Evolutionary conservation across 2,329 filamentous ascomycete species (phyloP), one percentile per base, ranked within the genome.

Genomic region (Cytospora mali): DNA sequence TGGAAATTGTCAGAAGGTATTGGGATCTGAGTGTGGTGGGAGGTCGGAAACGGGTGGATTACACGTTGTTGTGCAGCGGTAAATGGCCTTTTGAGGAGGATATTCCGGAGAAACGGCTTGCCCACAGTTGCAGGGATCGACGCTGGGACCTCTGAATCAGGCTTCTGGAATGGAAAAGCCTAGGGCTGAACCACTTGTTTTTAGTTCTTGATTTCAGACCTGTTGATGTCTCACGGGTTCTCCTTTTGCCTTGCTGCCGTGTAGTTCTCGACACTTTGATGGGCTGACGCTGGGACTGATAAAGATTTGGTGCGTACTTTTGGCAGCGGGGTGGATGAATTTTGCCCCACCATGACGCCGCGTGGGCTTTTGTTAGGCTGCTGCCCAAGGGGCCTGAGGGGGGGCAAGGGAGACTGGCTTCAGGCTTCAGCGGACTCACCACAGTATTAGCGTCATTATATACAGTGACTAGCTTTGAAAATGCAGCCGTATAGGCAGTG

Each of bases 1-100:
- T 83, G 73, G 14, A 16, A 48, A 62, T 61, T 59, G 67, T 66
- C 25, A 50, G 48, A 51, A 70, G 68, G 55, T 57, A 42, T 31
- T 23, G 49, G 50, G 6, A 42, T 16, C 16, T 35, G 49, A 62
- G 31, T 31, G 16, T 49, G 31, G 42, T 39, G 42, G 21, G 13
- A 48, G 28, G 42, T 25, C 28, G 62, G 31, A 64, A 23, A 55
- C 58, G 35, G 55, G 33, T 14, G 54, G 21, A 33, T 25, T 29
- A 18, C 46, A 52, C 28, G 42, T 23, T 28, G 54, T 25, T 48
- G 27, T 39, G 54, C 46, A 42, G 51, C 69, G 72, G 70, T 71
- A 73, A n/a, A n/a, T n/a, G n/a, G n/a, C n/a, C n/a, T 71, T 73
- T 52, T 28, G n/a, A 42, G 42, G 59, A 54, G 27, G 55, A 51